Percentiles rank a stretch among this genome's conserved stretches.
These are phyloP conservation scores for Neurospora sp. DNA, from an alignment of 495 filamentous ascomycete species.

Conservation along the genomic window DNA sequence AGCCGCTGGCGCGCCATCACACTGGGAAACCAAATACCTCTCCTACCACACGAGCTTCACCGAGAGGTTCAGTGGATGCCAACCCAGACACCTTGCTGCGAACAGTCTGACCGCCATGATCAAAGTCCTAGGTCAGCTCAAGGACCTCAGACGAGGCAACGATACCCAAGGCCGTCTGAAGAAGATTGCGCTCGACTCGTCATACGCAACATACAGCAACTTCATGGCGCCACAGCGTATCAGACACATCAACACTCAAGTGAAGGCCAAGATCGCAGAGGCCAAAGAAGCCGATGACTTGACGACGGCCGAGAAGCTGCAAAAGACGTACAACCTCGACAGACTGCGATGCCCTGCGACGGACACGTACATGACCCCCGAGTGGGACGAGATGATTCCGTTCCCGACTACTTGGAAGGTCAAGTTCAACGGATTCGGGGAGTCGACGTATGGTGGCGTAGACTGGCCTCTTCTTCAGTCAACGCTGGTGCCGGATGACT, in stretches of 20 bases:
- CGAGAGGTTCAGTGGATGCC: background rate
- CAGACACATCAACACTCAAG: background rate
- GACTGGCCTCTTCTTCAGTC: background rate
- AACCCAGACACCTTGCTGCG: background rate
- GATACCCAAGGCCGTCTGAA: slow-evolving; percentile 10
- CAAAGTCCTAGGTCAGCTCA: slow-evolving; percentile 2
- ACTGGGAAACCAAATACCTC: slow-evolving; percentile 1
- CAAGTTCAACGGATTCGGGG: slow-evolving; percentile 8
- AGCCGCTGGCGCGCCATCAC: background rate
- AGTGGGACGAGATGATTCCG: slow-evolving; percentile 12
- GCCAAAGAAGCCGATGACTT: background rate
- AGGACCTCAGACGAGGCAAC: slow-evolving; percentile 9
- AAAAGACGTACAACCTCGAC: background rate
- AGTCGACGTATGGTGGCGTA: slow-evolving; percentile 5
- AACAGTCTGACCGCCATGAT: slow-evolving; percentile 6
- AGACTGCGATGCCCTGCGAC: slow-evolving; percentile 1
- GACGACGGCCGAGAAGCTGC: background rate
- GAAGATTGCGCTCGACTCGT: background rate
- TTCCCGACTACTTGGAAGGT: slow-evolving; percentile 15
- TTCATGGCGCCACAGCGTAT: slow-evolving; percentile 11
- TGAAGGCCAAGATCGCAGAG: background rate
- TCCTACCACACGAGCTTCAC: slow-evolving; percentile 3
- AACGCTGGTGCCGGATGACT: background rate
- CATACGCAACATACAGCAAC: slow-evolving; percentile 2
- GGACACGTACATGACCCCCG: slow-evolving; percentile 9